Evolutionary conservation across 176 grass and related monocot genomes (phyloP), one percentile per base, ranked within the genome.

Genomic region (Olyra latifolia): DNA sequence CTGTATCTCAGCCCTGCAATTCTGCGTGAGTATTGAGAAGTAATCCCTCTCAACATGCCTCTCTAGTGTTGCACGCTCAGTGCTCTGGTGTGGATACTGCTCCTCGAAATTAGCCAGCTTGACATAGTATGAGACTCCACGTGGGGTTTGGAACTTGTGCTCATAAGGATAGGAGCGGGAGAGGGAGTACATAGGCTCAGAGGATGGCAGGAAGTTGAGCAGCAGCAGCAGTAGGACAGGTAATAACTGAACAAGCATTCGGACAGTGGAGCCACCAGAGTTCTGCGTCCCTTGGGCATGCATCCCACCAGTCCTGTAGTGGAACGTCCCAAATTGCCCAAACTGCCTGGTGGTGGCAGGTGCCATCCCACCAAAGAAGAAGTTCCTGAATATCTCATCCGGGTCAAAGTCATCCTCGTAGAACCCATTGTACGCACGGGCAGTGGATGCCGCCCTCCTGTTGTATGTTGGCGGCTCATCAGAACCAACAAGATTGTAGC

Each of bases 321-420:
- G 92, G 46, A 91, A 99, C 4, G 92, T 89, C 28, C 95, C 83
- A 12, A 93, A 94, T 49, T 88, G 85, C 38, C 85, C 85, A 49
- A 83, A 94, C 11, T 89, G 86, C 85, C 86, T 92, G 47, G 90
- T 83, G 30, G 74, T 69, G 1, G 93, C 90, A 47, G 92, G 93
- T 6, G 92, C 87, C 90, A 91, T 91, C 62, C 84, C 84, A 11
- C 97, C 97, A 81, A 86, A 99, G 86, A 97, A 97, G 72, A 99
- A 99, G 78, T 88, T 93, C 77, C 97, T 93, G 75, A 99, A 99
- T 82, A 99, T 95, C 79, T 99, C 96, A 72, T 99, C 90, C 4
- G 96, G 90, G 58, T 99, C 96, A 56, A 99, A 84, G 28, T 99
- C 90, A 35, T 90, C 90, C 58, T 95, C 87, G 0, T 94, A 90